Evolutionary conservation across 768 basidiomycete genomes (phyloP).

Genomic region (Leccinum disarticulatum): DNA sequence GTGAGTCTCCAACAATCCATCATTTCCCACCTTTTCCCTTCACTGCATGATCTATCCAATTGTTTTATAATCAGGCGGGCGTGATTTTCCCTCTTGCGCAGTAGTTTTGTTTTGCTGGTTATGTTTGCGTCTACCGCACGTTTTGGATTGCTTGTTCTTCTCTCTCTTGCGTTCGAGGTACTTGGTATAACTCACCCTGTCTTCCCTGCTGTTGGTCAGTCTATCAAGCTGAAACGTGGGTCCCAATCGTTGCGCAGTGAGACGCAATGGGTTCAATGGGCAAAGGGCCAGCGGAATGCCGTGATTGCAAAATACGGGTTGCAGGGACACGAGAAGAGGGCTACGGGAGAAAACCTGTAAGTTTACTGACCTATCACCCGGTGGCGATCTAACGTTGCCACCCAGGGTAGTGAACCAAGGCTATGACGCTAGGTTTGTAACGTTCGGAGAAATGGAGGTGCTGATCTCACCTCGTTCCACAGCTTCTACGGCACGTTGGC

Average conservation of each 20-base stretch:
- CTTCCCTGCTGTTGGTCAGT: constrained; percentile 19
- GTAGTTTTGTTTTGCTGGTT: not conserved
- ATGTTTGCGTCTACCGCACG: constrained; percentile 8
- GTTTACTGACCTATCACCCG: not conserved
- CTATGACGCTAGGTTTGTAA: constrained; percentile 54
- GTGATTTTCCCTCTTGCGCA: constrained; percentile 5
- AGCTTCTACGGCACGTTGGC: constrained; percentile 38
- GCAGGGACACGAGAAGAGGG: constrained; percentile 35
- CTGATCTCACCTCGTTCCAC: not conserved
- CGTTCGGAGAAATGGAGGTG: not conserved
- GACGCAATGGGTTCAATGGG: constrained; percentile 35
- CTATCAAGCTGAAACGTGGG: constrained; percentile 20
- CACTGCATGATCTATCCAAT: constrained; percentile 2
- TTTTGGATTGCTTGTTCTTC: constrained; percentile 14
- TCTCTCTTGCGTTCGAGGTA: constrained; percentile 10
- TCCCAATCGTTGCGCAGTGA: constrained; percentile 14
- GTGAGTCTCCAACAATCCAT: constrained; percentile 1
- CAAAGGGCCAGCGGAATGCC: constrained; percentile 43
- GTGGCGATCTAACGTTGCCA: constrained; percentile 1
- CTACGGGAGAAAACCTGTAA: constrained; percentile 50
- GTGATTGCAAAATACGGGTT: constrained; percentile 50
- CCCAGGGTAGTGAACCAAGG: constrained; percentile 62
- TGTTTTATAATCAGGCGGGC: constrained; percentile 11
- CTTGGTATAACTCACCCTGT: constrained; percentile 12
- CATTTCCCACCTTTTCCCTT: constrained; percentile 7